Evolutionary conservation across 306 rosid species (phyloP).

Genomic region (Quercus aquifolioides): DNA sequence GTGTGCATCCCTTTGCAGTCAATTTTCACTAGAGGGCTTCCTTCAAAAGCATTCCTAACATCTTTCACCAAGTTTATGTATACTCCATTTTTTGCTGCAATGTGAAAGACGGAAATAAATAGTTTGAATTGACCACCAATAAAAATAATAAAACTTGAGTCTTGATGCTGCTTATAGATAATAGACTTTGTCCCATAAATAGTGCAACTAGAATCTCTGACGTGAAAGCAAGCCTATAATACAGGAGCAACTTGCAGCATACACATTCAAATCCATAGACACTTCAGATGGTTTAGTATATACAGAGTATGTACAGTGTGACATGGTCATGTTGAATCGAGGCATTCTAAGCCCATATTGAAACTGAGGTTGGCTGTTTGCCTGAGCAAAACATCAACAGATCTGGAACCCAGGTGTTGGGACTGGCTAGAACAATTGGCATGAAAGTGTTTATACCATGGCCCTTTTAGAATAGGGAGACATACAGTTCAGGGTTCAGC

Average conservation of each 20-base stretch:
- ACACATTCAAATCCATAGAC: conserved; percentile 7
- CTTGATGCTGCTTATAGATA: conserved; percentile 5
- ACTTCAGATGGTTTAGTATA: not conserved
- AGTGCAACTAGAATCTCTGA: not conserved
- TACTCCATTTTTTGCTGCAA: conserved; percentile 89
- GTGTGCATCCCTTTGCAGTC: conserved; percentile 88
- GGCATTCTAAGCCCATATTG: not conserved
- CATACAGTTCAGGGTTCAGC: not conserved
- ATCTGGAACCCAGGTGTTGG: not conserved
- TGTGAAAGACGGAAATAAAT: conserved; percentile 22
- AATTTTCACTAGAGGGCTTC: conserved; percentile 73
- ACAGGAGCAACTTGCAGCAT: conserved; percentile 9
- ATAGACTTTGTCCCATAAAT: conserved; percentile 4
- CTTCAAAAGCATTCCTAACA: conserved; percentile 89
- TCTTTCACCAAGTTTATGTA: conserved; percentile 69
- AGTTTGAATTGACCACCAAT: conserved; percentile 6
- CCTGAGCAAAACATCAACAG: not conserved
- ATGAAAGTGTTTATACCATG: not conserved
- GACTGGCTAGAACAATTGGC: not conserved
- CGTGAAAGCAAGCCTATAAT: not conserved
- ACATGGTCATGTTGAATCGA: not conserved
- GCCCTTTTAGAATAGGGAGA: conserved; percentile 8
- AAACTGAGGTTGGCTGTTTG: not conserved
- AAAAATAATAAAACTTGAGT: not conserved
- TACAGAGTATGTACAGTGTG: not conserved